Base-by-base conservation (phyloP, 2,329 filamentous ascomycete genomes). In the Trichoderma sp. region DNA sequence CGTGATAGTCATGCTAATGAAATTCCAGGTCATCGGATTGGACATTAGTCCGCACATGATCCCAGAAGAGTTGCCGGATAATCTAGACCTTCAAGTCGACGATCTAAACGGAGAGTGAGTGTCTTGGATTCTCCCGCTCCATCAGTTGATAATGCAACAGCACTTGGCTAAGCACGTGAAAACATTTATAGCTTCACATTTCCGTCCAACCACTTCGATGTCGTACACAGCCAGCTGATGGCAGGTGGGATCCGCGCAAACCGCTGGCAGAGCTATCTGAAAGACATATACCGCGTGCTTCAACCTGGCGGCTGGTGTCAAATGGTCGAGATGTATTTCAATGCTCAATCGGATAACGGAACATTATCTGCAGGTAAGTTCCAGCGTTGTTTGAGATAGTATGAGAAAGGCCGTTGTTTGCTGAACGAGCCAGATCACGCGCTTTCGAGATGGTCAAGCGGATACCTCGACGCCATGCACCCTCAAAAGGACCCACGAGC, bases 301-400 rank as follows among this genome's bases (percentile, higher is more conserved):
- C 90, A 88, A 62, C 90, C 89, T 6, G 91, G 90, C 2, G 94
- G 94, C 1, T 97, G 93, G 93, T 86, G 92, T 70, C 93, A 97
- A 76, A 90, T 97, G 86, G 87, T 92, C n/a, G 94, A 97, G 76
- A 87, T 94, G 74, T 93, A 96, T 76, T 91, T 90, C 78, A 93
- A 93, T 72, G 89, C 92, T 31, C 94, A 97, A 78, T 97, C 93
- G 0, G 89, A 95, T 73, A 96, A 92, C 74, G 93, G 93, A 5
- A 89, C 88, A n/a, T 81, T 96, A 74, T 89, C 88, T 13, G 85
- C 89, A 62, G 84, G 88, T 85, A 75, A 78, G 84, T 59, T 24
- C 43, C 6, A 13, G 11, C 11, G 4, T 31, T 4, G 55, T 13
- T 21, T 10, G 21, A 35, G 14, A 31, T 19, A 49, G 11, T 27